Evolutionary conservation across 2,329 filamentous ascomycete genomes (phyloP).

Genomic region (Colletotrichum lupini): DNA sequence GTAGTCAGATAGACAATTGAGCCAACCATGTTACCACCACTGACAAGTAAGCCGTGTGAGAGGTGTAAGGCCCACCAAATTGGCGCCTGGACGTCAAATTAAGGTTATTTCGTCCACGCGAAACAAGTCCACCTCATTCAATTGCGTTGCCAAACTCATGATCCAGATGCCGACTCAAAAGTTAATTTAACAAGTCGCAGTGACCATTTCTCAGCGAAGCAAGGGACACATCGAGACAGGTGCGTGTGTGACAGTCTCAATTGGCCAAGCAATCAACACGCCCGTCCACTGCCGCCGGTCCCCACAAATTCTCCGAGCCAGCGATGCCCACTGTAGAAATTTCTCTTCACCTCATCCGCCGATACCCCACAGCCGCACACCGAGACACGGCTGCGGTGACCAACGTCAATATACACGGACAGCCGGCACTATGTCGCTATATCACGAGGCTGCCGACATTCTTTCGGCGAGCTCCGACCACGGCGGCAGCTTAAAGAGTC

Average conservation of each 20-base stretch:
- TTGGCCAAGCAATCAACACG: neutral
- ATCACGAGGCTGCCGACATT: slow-evolving; percentile 87
- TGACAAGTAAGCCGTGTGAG: no score
- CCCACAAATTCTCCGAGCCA: slow-evolving; percentile 28
- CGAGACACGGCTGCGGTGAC: slow-evolving; percentile 3
- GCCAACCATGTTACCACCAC: neutral
- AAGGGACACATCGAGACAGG: neutral
- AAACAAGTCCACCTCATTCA: neutral
- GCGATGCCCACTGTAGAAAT: slow-evolving; percentile 15
- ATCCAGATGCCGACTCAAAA: neutral
- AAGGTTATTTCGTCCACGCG: slow-evolving; percentile 7
- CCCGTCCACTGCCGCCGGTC: neutral
- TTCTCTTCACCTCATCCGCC: slow-evolving; percentile 22
- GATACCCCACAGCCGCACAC: slow-evolving; percentile 14
- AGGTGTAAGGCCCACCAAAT: neutral
- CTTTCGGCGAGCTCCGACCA: slow-evolving; percentile 71
- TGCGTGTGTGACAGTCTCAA: neutral
- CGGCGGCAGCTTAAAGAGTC: slow-evolving; percentile 87
- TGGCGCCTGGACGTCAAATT: slow-evolving; percentile 9
- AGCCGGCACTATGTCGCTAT: slow-evolving; percentile 82
- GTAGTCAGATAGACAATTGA: neutral
- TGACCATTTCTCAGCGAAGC: neutral
- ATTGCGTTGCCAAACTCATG: neutral
- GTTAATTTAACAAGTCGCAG: neutral
- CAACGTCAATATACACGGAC: neutral